Evolutionary conservation across 2,329 filamentous ascomycete genomes (phyloP).

Genomic region (Allantophomopsis lycopodina): DNA sequence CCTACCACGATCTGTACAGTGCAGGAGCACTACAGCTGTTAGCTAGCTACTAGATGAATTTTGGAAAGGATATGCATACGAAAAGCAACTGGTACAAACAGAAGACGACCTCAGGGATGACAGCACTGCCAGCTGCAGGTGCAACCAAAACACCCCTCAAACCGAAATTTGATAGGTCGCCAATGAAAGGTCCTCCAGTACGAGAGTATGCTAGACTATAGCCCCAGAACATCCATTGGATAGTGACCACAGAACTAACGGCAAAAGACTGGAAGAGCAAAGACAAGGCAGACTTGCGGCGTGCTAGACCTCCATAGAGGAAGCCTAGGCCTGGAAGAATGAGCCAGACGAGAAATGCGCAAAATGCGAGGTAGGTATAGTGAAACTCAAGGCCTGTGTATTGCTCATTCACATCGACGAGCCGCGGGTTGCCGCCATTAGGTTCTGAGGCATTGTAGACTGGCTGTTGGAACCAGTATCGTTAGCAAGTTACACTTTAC

Average conservation of each 20-base stretch:
- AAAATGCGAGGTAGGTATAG: conserved; percentile 44
- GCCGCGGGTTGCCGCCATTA: conserved; percentile 36
- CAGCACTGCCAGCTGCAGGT: conserved; percentile 39
- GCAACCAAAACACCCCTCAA: conserved; percentile 45
- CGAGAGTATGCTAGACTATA: conserved; percentile 49
- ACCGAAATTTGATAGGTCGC: conserved; percentile 46
- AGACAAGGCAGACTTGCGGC: conserved; percentile 46
- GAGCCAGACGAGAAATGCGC: conserved; percentile 47
- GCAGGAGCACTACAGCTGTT: conserved; percentile 22
- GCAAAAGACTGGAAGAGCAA: conserved; percentile 49
- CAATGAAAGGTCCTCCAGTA: conserved; percentile 46
- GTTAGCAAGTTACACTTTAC: too few species aligned
- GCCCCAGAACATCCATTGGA: conserved; percentile 50
- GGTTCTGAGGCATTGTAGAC: conserved; percentile 17
- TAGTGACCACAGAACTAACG: conserved; percentile 37
- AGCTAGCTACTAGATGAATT: too few species aligned
- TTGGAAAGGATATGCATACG: conserved; percentile 19
- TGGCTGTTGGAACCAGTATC: neutral
- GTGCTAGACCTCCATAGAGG: conserved; percentile 48
- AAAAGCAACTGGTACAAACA: conserved; percentile 54
- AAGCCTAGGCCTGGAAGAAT: conserved; percentile 56
- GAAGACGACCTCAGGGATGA: conserved; percentile 52
- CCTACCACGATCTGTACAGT: conserved; percentile 53
- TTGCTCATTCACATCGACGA: conserved; percentile 35
- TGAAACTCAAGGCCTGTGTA: conserved; percentile 45